Conservation (phyloP, 2,329 filamentous ascomycete genomes). For the Aspergillus fischeri region DNA sequence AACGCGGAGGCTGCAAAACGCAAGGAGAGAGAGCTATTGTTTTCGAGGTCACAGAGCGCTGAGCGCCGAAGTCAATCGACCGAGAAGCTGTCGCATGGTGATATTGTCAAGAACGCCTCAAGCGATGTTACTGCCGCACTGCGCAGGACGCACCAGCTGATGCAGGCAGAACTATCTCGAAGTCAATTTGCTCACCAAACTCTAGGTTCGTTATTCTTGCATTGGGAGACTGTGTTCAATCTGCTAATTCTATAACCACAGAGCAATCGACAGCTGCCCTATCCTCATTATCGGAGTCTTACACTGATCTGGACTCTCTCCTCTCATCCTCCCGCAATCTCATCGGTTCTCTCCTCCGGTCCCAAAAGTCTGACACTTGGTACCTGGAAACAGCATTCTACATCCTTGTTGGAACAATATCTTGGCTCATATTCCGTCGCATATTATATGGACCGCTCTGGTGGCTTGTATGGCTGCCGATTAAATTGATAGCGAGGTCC, state of each 20-base stretch:
- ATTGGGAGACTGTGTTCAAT: not conserved
- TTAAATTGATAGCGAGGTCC: conserved; percentile 63
- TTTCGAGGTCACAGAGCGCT: conserved; percentile 49
- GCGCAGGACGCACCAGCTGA: conserved; percentile 78
- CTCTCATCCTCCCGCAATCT: conserved; percentile 70
- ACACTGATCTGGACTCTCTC: conserved; percentile 72
- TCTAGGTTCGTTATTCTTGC: conserved; percentile 44
- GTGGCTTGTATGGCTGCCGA: conserved; percentile 81
- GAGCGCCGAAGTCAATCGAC: conserved; percentile 28
- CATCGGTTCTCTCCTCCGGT: conserved; percentile 72
- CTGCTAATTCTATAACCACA: conserved; percentile 9
- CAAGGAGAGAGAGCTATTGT: conserved; percentile 71
- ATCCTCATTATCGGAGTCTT: conserved; percentile 74
- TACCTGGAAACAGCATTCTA: conserved; percentile 90
- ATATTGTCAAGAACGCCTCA: conserved; percentile 69
- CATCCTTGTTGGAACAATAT: conserved; percentile 69
- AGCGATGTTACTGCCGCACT: conserved; percentile 81
- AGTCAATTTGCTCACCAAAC: conserved; percentile 89
- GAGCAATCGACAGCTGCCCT: conserved; percentile 79
- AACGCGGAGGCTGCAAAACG: conserved; percentile 69
- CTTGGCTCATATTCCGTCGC: conserved; percentile 81
- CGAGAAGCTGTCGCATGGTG: conserved; percentile 62
- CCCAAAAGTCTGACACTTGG: conserved; percentile 97
- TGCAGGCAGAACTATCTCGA: conserved; percentile 77
- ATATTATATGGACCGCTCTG: conserved; percentile 84